Base-by-base conservation (phyloP, 106 monocot species). In the Triglochin maritima region DNA sequence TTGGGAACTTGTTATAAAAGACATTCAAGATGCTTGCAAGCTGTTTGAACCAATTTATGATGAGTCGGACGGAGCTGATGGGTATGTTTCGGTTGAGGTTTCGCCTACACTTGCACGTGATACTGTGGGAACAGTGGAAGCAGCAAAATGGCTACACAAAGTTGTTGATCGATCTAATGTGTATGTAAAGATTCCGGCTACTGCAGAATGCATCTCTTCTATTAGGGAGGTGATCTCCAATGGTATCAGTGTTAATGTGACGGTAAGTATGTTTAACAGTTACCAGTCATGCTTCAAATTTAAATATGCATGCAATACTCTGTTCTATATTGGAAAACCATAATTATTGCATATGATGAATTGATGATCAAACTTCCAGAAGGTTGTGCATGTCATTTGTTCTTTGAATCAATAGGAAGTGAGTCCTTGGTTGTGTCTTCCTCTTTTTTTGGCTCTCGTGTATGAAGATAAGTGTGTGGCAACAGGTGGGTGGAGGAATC, bases 21-120 rank as follows among this genome's bases (percentile, higher is more conserved):
- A 94, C 64, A 94, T 94, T 68, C 94, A 90, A 79, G 89, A 94
- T 87, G 94, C 94, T 10, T 94, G 90, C 81, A 85, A 90, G 59
- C 85, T 94, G 50, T 94, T 94, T 76, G 84, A 87, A 73, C 64
- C 83, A 13, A 83, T 95, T 17, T 95, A 95, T 71, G 85, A 95
- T 44, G 44, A 85, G 58, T 87, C 95, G 2, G 74, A 90, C 80
- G 95, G 83, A 14, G 81, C 59, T 57, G 95, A 95, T 81, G 95
- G 95, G 47, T 87, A 90, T 83, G 95, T 95, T 13, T 95, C 90
- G 47, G 90, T 95, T 66, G 95, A 95, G 76, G 95, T 95, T 13
- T 90, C 90, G 63, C 95, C 95, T 43, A 81, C 85, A 65, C 87
- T 95, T 72, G 95, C 95, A 45, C 83, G 84, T 74, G 90, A 95